Evolutionary conservation across 2,329 filamentous ascomycete genomes (phyloP), one percentile per base, ranked within the genome.

Genomic region (Xylariaceae sp.): DNA sequence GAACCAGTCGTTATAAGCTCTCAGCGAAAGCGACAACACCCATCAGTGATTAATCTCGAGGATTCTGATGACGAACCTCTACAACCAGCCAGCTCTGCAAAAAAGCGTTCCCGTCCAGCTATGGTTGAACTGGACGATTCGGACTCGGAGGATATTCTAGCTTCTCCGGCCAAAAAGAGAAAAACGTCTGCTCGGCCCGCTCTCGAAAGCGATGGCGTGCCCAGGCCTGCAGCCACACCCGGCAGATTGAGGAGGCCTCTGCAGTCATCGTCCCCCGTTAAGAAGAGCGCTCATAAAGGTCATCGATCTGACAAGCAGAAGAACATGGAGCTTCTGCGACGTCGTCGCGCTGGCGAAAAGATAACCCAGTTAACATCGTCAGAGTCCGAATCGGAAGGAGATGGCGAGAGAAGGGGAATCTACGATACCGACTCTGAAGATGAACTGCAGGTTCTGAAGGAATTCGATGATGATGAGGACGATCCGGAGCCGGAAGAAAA

Each of bases 371-470:
- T 38, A 17, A 40, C 35, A 8, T 29, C 34, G 27, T 44, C 44
- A 5, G 41, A 42, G 19, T 37, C 38, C 15, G 36, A 33, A 5
- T 70, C 75, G 33, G 69, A 68, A 6, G 71, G 69, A 38, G 70
- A 70, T 9, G 70, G 70, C 9, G 68, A 71, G 25, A 60, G 69
- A 23, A 47, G 49, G 23, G 56, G 49, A 17, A 42, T 59, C 7
- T 59, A 59, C 26, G 56, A 60, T 30, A 53, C 55, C 0, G 55
- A 58, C 29, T 43, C 53, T 4, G 50, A 53, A 13, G 43, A 49
- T 13, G 43, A 43, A 9, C 45, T 56, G 21, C 38, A 52, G 25
- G 52, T 42, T 5, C 45, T 59, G 5, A 52, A 51, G 24, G 43
- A 55, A 10, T 59, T 57, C n/a, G 55, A 59, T n/a, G 57, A 58